Evolutionary conservation across 1,139 yeast species (phyloP).

Genomic region (Lodderomyces orthopsilosis): DNA sequence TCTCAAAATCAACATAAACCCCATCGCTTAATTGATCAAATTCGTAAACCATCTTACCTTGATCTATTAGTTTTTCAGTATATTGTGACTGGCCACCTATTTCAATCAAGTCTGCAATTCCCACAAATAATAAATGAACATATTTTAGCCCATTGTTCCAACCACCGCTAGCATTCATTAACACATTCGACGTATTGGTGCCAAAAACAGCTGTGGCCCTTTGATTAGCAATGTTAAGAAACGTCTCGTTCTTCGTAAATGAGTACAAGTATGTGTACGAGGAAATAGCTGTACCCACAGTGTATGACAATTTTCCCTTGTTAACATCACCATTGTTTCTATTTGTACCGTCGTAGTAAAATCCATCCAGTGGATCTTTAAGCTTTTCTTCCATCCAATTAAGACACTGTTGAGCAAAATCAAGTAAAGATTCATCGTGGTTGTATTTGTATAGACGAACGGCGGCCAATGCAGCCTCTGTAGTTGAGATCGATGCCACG

Average conservation of each 20-base stretch:
- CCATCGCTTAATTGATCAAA: conserved; percentile 20
- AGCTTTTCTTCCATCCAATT: conserved; percentile 23
- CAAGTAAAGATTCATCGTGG: conserved; percentile 18
- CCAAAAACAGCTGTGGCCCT: conserved; percentile 10
- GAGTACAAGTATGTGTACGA: conserved; percentile 26
- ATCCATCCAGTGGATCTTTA: conserved; percentile 23
- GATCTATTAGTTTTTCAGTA: conserved; percentile 19
- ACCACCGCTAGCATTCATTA: conserved; percentile 23
- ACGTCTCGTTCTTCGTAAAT: conserved; percentile 15
- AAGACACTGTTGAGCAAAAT: conserved; percentile 23
- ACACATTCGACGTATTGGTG: conserved; percentile 16
- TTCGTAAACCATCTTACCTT: conserved; percentile 21
- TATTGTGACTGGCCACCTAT: conserved; percentile 13
- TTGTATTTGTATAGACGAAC: conserved; percentile 22
- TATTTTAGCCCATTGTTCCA: conserved; percentile 28
- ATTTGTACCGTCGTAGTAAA: conserved; percentile 27
- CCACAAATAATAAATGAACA: conserved; percentile 24
- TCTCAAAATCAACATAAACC: conserved; percentile 15
- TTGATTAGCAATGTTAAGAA: conserved; percentile 15
- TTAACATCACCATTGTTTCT: conserved; percentile 14
- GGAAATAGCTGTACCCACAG: conserved; percentile 35
- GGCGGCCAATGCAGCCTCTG: conserved; percentile 35
- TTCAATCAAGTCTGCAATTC: conserved; percentile 22
- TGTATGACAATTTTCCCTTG: conserved; percentile 35
- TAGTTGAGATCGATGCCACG: conserved; percentile 34